These are phyloP conservation scores for Sugiyamaella castrensis DNA, from an alignment of 1,139 yeast genomes.

Conservation along the genomic window DNA sequence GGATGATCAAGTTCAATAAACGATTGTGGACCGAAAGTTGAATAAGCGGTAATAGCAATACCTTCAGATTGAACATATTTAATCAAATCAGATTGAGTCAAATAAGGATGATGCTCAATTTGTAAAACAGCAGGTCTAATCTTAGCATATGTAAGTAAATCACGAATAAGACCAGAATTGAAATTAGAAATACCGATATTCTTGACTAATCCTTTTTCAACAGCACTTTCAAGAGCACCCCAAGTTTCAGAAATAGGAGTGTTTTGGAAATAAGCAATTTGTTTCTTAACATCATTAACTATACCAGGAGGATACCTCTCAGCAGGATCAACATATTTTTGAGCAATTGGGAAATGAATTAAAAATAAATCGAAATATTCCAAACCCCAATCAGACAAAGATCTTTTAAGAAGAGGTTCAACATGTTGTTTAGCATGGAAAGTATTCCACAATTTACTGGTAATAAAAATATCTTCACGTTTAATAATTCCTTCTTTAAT, in stretches of 20 bases:
- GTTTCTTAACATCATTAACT: constrained; percentile 58
- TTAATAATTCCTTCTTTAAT: constrained; percentile 41
- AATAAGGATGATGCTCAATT: constrained; percentile 90
- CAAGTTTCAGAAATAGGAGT: constrained; percentile 74
- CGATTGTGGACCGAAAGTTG: constrained; percentile 66
- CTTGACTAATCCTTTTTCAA: constrained; percentile 60
- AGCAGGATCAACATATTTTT: constrained; percentile 48
- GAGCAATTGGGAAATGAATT: constrained; percentile 64
- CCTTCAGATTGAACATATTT: constrained; percentile 59
- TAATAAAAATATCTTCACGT: constrained; percentile 42
- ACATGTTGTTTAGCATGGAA: constrained; percentile 48
- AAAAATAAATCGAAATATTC: constrained; percentile 62
- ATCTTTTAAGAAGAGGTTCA: constrained; percentile 43
- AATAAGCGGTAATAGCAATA: constrained; percentile 77
- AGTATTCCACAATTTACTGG: constrained; percentile 48
- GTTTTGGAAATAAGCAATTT: constrained; percentile 48
- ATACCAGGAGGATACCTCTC: constrained; percentile 69
- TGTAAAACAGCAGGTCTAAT: constrained; percentile 80
- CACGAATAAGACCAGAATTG: constrained; percentile 69
- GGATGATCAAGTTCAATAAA: constrained; percentile 51
- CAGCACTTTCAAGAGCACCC: constrained; percentile 66
- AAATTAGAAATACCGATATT: constrained; percentile 86
- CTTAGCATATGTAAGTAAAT: constrained; percentile 66
- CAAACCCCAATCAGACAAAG: constrained; percentile 53
- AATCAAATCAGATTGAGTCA: constrained; percentile 69